Evolutionary conservation across 352 stramenopile genomes (phyloP), one percentile per base, ranked within the genome.

Genomic region (Thraustotheca clavata): DNA sequence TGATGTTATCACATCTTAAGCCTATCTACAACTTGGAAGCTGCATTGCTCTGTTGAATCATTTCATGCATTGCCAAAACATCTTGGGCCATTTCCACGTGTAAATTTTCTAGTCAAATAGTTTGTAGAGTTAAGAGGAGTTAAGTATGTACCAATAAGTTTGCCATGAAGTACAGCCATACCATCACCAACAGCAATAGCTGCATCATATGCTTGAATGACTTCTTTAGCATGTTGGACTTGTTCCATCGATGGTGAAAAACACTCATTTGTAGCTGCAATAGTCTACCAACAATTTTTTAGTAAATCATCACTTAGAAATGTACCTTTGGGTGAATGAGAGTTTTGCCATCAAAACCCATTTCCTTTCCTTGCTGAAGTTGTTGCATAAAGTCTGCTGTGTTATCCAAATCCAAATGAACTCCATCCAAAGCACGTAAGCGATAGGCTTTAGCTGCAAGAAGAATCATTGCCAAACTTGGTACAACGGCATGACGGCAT

Each of bases 311-410:
- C n/a, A n/a, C n/a, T n/a, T n/a, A n/a, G n/a, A n/a, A n/a, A 47
- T 24, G 27, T 22, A 62, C 55, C 41, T 70, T 72, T 22, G 73
- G 74, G 46, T 82, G 74, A 39, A 82, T 82, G 7, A 82, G 72
- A 24, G 73, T 77, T 49, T 82, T 82, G n/a, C 74, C 74, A 36
- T 80, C 71, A 41, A 79, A 82, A 24, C 74, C 74, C 14, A 82
- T 67, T 39, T 75, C 68, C 38, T 71, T 71, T 40, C 70, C 70
- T 68, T 75, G 20, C 41, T 34, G 22, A 18, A 69, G 67, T 52
- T 79, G 69, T 18, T 14, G 16, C 24, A 60, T 60, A 59, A 77
- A 75, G n/a, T 69, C 71, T 1, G 52, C 69, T 7, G 61, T 47
- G 54, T 76, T 62, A 7, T 59, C 29, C 20, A 77, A 34, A 46